Conservation (phyloP, 768 basidiomycete species). For the Phanerodontia chrysosporium region DNA sequence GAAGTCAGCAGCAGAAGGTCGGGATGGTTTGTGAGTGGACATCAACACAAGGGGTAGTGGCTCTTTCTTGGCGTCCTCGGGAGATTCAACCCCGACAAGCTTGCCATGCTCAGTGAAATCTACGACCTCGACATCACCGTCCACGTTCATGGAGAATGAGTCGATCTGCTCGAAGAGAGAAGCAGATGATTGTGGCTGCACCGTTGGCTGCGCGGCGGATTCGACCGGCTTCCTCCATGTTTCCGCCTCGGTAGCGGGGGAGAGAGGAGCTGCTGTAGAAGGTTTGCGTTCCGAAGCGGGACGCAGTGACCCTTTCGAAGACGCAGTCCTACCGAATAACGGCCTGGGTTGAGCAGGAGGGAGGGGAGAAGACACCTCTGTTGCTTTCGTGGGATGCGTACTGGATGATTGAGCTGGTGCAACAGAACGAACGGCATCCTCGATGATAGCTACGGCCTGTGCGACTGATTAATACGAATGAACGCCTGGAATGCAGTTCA, state of each 20-base stretch:
- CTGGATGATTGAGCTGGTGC: background rate
- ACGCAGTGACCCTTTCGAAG: slow-evolving; percentile 27
- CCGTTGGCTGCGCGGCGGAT: slow-evolving; percentile 30
- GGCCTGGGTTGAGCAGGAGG: slow-evolving; percentile 7
- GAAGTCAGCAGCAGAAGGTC: slow-evolving; percentile 68
- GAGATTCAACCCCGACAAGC: slow-evolving; percentile 43
- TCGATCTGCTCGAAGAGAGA: slow-evolving; percentile 31
- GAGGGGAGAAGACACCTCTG: background rate
- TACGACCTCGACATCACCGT: slow-evolving; percentile 71
- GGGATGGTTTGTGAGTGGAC: slow-evolving; percentile 26
- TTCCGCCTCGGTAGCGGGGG: slow-evolving; percentile 40
- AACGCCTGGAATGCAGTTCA: background rate
- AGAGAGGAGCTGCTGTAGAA: slow-evolving; percentile 14
- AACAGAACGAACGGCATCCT: slow-evolving; percentile 38
- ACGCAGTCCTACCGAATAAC: slow-evolving; percentile 28
- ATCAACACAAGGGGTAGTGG: slow-evolving; percentile 21
- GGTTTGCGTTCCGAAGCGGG: slow-evolving; percentile 24
- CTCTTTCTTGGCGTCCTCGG: slow-evolving; percentile 19
- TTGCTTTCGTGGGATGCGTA: background rate
- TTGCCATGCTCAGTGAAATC: slow-evolving; percentile 76
- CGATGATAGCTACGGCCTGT: slow-evolving; percentile 41
- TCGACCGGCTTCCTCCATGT: slow-evolving; percentile 64
- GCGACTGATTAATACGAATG: slow-evolving; percentile 18
- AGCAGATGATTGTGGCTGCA: slow-evolving; percentile 16
- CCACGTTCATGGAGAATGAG: slow-evolving; percentile 38